Evolutionary conservation across 2,329 filamentous ascomycete species (phyloP), one percentile per base, ranked within the genome.

Genomic region (Hypoxylon sp.): DNA sequence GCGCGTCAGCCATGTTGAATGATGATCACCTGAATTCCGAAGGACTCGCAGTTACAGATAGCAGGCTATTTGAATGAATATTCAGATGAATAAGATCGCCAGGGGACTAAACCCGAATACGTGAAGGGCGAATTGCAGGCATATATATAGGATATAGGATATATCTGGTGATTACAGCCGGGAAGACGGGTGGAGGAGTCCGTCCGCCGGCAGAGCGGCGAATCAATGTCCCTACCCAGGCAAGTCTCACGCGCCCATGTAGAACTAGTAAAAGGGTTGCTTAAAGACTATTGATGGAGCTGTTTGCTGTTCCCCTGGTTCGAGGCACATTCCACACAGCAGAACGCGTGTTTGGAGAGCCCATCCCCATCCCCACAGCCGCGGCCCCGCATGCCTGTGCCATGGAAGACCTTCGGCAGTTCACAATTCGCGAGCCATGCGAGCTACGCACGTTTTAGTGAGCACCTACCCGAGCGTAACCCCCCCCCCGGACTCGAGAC

Each of bases 121-220:
- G 28, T 13, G 20, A 50, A 32, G 60, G n/a, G 32, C 39, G 46
- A 47, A 48, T 32, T 13, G n/a, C 30, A 48, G n/a, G 28, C 20
- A 55, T 57, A 57, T 59, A 67, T 65, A 50, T 57, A 59, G 46
- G 51, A 67, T 65, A 50, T 57, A 59, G 46, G 51, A 57, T 24
- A 52, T 39, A 50, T 19, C 37, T 41, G 62, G 67, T 51, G 56
- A 62, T 55, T 68, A 62, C 61, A 67, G 48, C 59, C 64, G 69
- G 71, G 59, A 54, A 41, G 51, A 55, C 44, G 44, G 50, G 68
- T 73, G 72, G 72, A 73, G 72, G 67, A 73, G 70, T 74, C 72
- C 72, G 72, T 59, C 41, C 48, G 28, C 32, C 26, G 43, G 19
- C 46, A 37, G 20, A 47, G 39, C 60, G 64, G 66, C 53, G 55